These are phyloP conservation scores for Scedosporium minutisporum DNA, from an alignment of 2,329 filamentous ascomycete species.

Conservation along the genomic window DNA sequence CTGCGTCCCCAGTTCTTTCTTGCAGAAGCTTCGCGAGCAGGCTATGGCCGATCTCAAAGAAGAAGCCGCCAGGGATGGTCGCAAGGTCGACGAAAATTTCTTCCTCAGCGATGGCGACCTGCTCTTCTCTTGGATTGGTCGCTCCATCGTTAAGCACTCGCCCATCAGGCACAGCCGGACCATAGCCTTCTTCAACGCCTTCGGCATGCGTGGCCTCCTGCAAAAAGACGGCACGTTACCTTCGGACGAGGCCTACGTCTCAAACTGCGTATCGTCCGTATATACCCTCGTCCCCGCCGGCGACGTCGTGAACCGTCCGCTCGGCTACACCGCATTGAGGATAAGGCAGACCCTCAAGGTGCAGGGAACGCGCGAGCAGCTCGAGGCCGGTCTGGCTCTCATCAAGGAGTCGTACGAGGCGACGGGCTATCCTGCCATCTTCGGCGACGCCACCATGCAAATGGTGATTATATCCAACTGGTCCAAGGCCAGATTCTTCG, in stretches of 20 bases:
- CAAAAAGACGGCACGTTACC: neutral
- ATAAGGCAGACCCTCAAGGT: conserved; percentile 23
- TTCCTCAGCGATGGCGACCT: conserved; percentile 39
- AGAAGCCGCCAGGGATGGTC: neutral
- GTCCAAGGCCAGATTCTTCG: conserved; percentile 24
- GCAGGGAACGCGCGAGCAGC: conserved; percentile 23
- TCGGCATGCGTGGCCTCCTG: conserved; percentile 14
- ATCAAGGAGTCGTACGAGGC: conserved; percentile 12
- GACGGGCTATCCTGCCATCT: conserved; percentile 15
- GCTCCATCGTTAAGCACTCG: conserved; percentile 13
- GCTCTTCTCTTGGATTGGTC: conserved; percentile 29
- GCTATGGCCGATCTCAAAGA: conserved; percentile 13
- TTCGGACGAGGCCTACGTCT: conserved; percentile 14
- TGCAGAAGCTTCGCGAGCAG: conserved; percentile 19
- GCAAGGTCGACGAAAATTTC: conserved; percentile 19
- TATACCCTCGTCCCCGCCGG: conserved; percentile 15
- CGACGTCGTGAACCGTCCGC: conserved; percentile 13
- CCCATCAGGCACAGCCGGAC: conserved; percentile 15
- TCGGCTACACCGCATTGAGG: conserved; percentile 18
- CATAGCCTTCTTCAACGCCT: conserved; percentile 17
- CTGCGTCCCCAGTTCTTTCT: conserved; percentile 24
- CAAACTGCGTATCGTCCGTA: conserved; percentile 16
- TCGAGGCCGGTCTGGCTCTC: conserved; percentile 18
- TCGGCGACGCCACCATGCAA: conserved; percentile 20
- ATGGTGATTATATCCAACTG: conserved; percentile 29